Evolutionary conservation across 208 protist genomes (phyloP), one percentile per base, ranked within the genome.

Genomic region (Hexamita inflata): DNA sequence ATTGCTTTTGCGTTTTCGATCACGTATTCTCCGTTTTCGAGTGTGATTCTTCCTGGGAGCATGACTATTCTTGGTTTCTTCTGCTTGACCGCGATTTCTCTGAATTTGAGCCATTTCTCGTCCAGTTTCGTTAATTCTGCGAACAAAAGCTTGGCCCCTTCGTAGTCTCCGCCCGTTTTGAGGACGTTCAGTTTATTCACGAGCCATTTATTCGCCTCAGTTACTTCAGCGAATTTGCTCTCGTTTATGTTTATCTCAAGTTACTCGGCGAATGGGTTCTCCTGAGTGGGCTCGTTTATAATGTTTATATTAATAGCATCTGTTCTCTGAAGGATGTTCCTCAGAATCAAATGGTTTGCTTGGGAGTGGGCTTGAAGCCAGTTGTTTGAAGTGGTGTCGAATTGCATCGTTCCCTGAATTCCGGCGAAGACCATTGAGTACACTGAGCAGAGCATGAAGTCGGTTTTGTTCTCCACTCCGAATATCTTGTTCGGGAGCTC

Each of bases 281-380:
- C n/a, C n/a, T n/a, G n/a, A n/a, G n/a, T n/a, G n/a, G n/a, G n/a
- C n/a, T 70, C 41, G 67, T 30, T 34, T 30, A 30, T 66, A 68
- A 26, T 57, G 59, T 15, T 15, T 15, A 59, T 41, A 24, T 59
- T 29, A 24, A 74, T 34, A 15, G 57, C 19, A 15, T 59, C 67
- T 34, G 59, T 29, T 29, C 78, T 88, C 80, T 92, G 92, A 1
- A 85, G 83, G 59, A 15, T 38, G 24, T 15, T 30, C 60, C 19
- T 15, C 13, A 66, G 60, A 66, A 66, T 66, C 15, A 30, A 15
- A 66, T 40, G 34, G 34, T 30, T 15, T 19, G 60, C 60, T 34
- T 66, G 60, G 34, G 24, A 66, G 34, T 66, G 60, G 24, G 60
- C 60, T 34, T 66, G 60, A 13, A 66, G 60, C 60, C 60, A 66